These are phyloP conservation scores for Apiotrichum laibachii DNA, from an alignment of 1,284 basidiomycete species.

Conservation along the genomic window DNA sequence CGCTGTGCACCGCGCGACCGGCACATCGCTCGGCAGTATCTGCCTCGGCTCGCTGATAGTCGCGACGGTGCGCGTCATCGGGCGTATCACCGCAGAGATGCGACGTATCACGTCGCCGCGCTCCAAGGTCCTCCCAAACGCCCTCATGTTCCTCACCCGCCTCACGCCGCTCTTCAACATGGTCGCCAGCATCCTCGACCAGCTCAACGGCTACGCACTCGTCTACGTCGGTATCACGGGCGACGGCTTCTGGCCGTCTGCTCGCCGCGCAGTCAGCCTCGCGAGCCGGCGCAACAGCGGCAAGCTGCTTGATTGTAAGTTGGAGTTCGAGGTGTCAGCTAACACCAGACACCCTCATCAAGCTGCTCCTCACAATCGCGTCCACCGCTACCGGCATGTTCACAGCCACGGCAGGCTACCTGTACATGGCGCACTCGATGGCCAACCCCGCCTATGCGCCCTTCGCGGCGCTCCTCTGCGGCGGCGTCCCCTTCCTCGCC, in stretches of 20 bases:
- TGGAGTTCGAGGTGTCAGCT: not conserved
- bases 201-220: constrained; percentile 77
- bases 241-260: constrained; percentile 74
- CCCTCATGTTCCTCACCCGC: constrained; percentile 51
- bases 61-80: constrained; percentile 59
- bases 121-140: constrained; percentile 41
- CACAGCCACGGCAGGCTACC: constrained; percentile 74
- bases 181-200: constrained; percentile 63
- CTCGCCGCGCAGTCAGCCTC: constrained; percentile 61
- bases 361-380: constrained; percentile 60
- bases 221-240: constrained; percentile 84
- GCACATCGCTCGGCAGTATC: constrained; percentile 76
- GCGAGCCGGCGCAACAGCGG: constrained; percentile 46
- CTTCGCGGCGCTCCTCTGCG: constrained; percentile 71
- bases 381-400: constrained; percentile 74
- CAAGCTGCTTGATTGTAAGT: constrained; percentile 49
- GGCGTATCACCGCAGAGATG: constrained; percentile 40
- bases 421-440: constrained; percentile 82
- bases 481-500: constrained; percentile 73
- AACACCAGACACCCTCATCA: constrained; percentile 62
- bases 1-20: constrained; percentile 71
- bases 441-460: constrained; percentile 73
- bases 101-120: constrained; percentile 39
- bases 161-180: constrained; percentile 50
- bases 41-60: constrained; percentile 73